Evolutionary conservation across 805 yeast genomes (phyloP).

Genomic region (Saccharomycopsis lassenensis): DNA sequence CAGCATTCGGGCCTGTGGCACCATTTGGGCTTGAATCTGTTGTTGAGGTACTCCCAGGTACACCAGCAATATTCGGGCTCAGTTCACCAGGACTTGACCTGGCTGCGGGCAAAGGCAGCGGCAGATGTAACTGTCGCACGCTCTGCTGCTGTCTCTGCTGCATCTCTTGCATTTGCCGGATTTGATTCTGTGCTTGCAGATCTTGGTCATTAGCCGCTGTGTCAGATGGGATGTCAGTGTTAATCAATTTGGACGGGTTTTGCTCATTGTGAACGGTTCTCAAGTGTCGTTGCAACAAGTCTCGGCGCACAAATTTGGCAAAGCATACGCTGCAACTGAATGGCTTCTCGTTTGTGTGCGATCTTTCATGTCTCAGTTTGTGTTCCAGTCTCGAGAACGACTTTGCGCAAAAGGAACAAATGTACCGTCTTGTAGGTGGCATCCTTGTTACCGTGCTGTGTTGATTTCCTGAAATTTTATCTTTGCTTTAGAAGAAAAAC

Average conservation of each 20-base stretch:
- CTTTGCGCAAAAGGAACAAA: constrained; percentile 71
- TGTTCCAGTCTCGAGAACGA: constrained; percentile 76
- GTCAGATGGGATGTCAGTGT: constrained; percentile 5
- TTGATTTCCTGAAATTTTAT: too few relatives aligned
- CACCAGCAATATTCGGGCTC: too few relatives aligned
- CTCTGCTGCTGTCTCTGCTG: constrained; percentile 5
- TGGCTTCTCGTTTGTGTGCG: constrained; percentile 74
- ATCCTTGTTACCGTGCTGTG: constrained; percentile 7
- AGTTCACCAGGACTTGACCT: too few relatives aligned
- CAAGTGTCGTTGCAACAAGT: constrained; percentile 63
- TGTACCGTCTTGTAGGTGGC: constrained; percentile 49
- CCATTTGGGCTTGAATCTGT: too few relatives aligned
- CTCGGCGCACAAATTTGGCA: constrained; percentile 67
- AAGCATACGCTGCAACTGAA: constrained; percentile 63
- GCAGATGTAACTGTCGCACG: constrained; percentile 1
- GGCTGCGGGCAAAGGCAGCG: neutral
- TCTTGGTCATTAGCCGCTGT: too few relatives aligned
- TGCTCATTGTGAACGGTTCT: constrained; percentile 52
- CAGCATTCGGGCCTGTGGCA: neutral
- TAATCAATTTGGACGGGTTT: constrained; percentile 13
- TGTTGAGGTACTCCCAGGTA: too few relatives aligned
- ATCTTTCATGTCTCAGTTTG: constrained; percentile 65
- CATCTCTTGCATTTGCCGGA: neutral
- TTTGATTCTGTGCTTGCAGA: too few relatives aligned
- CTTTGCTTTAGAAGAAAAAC: too few relatives aligned